These are phyloP conservation scores for Aspergillus baeticus DNA, from an alignment of 495 filamentous ascomycete genomes.

Conservation along the genomic window DNA sequence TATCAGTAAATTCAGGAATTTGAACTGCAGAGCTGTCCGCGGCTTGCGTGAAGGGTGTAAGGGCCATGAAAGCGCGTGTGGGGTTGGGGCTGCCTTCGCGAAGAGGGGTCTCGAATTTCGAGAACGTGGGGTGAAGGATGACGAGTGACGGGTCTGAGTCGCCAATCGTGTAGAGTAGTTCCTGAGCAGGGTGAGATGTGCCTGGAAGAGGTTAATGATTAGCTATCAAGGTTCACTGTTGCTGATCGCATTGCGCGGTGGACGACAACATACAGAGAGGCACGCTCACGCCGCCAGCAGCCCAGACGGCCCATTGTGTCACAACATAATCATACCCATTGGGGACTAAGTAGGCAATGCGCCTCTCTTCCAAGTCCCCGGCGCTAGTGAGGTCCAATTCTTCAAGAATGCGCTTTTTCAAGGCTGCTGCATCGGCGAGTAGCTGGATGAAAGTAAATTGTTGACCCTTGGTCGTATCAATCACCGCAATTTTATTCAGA, in stretches of 20 bases:
- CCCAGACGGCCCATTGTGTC: slow-evolving; percentile 50
- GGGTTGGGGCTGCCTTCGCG: slow-evolving; percentile 25
- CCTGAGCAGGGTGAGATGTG: slow-evolving; percentile 49
- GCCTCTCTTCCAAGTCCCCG: slow-evolving; percentile 64
- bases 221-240: slow-evolving; percentile 4
- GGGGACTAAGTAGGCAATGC: slow-evolving; percentile 80
- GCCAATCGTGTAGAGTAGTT: slow-evolving; percentile 41
- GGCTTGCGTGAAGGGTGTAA: slow-evolving; percentile 31
- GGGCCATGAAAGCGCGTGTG: slow-evolving; percentile 28
- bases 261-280: slow-evolving; percentile 32
- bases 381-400: slow-evolving; percentile 39
- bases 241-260: neutral
- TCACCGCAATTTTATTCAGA: slow-evolving; percentile 64
- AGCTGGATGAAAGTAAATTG: slow-evolving; percentile 78
- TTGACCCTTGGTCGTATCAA: slow-evolving; percentile 70
- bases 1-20: slow-evolving; percentile 32
- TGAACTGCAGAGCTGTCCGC: slow-evolving; percentile 4
- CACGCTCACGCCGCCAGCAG: slow-evolving; percentile 43
- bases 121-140: slow-evolving; percentile 40
- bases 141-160: slow-evolving; percentile 45
- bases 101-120: slow-evolving; percentile 30
- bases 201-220: slow-evolving; percentile 14
- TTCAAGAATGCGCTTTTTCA: slow-evolving; percentile 61
- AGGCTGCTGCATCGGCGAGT: slow-evolving; percentile 66
- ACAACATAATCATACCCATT: slow-evolving; percentile 95